Conservation (phyloP, 2,329 filamentous ascomycete species). For the Microcyclospora tardicrescens region DNA sequence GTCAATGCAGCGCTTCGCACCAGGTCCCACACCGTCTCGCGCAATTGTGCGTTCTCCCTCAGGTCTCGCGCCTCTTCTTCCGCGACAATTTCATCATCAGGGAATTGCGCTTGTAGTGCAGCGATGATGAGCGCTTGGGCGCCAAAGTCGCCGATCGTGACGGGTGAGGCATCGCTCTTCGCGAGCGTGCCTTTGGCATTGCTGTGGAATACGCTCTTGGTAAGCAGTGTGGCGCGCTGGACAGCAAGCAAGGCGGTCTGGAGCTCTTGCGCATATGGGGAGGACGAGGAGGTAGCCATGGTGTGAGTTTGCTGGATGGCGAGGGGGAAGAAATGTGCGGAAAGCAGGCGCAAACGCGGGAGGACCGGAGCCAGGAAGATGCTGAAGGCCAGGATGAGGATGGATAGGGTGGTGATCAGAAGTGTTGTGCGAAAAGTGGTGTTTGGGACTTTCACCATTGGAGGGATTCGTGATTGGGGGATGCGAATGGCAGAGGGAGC, state of each 20-base stretch:
- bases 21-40: conserved; percentile 70
- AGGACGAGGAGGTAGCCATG: conserved; percentile 24
- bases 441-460: too few species aligned
- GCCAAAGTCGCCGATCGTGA: conserved; percentile 96
- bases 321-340: conserved; percentile 17
- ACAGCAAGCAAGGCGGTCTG: conserved; percentile 77
- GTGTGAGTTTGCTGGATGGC: conserved; percentile 5
- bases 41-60: conserved; percentile 55
- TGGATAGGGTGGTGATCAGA: conserved; percentile 5
- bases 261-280: conserved; percentile 62
- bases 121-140: conserved; percentile 93
- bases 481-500: too few species aligned
- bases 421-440: conserved; percentile 11
- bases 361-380: conserved; percentile 27
- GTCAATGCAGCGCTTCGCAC: conserved; percentile 60
- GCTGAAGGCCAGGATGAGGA: conserved; percentile 30
- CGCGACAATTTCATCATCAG: conserved; percentile 77
- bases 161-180: conserved; percentile 91
- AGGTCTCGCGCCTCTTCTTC: conserved; percentile 85
- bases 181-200: conserved; percentile 88
- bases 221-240: conserved; percentile 65
- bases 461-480: too few species aligned
- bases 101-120: conserved; percentile 81
- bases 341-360: conserved; percentile 28
- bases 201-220: conserved; percentile 67